Percentiles rank a stretch among this genome's conserved stretches.
Evolutionary conservation across 2,329 filamentous ascomycete species (phyloP).

Genomic region (Beauveria pseudobassiana): DNA sequence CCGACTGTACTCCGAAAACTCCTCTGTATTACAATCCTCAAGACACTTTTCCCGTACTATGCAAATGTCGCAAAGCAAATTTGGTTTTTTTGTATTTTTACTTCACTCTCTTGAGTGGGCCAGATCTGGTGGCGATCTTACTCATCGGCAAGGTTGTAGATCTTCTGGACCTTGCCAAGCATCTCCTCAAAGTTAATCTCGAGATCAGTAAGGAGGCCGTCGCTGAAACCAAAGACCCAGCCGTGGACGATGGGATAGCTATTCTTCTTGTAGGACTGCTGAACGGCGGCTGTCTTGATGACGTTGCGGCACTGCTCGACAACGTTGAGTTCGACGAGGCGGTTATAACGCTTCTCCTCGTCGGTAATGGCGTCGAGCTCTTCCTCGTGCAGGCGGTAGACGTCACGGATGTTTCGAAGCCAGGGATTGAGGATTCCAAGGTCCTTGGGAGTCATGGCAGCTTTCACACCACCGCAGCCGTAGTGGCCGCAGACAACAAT

Average conservation of each 20-base stretch:
- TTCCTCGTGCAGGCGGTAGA: constrained; percentile 62
- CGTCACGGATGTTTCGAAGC: constrained; percentile 67
- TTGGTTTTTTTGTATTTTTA: background rate
- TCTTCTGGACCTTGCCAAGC: constrained; percentile 53
- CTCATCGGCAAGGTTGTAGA: constrained; percentile 47
- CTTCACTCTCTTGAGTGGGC: background rate
- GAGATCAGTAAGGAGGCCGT: constrained; percentile 59
- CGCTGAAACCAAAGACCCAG: constrained; percentile 64
- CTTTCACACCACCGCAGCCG: constrained; percentile 69
- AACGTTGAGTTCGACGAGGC: constrained; percentile 79
- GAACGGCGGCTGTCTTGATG: constrained; percentile 72
- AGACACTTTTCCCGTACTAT: background rate
- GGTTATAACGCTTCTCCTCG: constrained; percentile 54
- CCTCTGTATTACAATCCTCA: background rate
- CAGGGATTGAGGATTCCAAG: constrained; percentile 65
- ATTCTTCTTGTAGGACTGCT: constrained; percentile 59
- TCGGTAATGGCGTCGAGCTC: constrained; percentile 59
- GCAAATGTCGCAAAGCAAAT: background rate
- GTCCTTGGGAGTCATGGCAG: constrained; percentile 64
- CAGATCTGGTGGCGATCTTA: background rate
- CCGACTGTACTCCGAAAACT: background rate
- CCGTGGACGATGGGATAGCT: constrained; percentile 63
- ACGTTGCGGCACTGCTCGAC: constrained; percentile 69
- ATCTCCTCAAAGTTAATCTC: constrained; percentile 53
- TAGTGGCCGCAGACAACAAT: constrained; percentile 75